Evolutionary conservation across 148 eudicot genomes (phyloP), one percentile per base, ranked within the genome.

Genomic region (Rheum nobile): DNA sequence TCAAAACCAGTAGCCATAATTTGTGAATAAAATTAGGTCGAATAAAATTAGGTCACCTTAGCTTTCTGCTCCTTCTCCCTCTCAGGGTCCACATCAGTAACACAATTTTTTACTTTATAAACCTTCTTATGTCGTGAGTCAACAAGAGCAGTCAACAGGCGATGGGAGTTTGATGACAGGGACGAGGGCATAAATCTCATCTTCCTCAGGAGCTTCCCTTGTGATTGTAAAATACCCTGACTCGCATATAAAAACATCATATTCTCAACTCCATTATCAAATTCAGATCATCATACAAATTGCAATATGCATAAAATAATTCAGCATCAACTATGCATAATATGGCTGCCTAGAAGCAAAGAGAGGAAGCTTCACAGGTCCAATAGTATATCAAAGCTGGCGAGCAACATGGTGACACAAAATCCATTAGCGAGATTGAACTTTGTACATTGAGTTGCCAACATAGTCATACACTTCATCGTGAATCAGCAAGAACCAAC

Each of bases 111-210:
- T 54, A 96, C 96, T 78, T 85, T 96, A 80, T 85, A 88, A 29
- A 88, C 89, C 80, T 92, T 96, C 82, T 96, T 96, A 83, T 96
- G 96, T 52, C 96, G 85, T 1, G 97, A 90, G 79, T 92, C 99
- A 72, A 92, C 99, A 75, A 96, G 81, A 38, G 97, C 97, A 75
- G 97, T 96, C 85, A 96, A 82, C 77, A 92, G 74, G 61, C 93
- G 86, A 82, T 96, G 99, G 29, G 99, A 96, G 68, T 92, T 92
- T 41, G 99, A 96, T 70, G 92, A 68, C 80, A 96, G 77, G 13
- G 99, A 96, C 42, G 99, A 92, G 34, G 99, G 99, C 99, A 92
- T 96, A 75, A 96, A 96, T 78, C 89, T 86, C 99, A 96, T 92
- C 79, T 96, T 96, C 65, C 76, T 89, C 29, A 83, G 76, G 52